Evolutionary conservation across 2,329 filamentous ascomycete species (phyloP).

Genomic region (Aspergillus ochraceoroseus): DNA sequence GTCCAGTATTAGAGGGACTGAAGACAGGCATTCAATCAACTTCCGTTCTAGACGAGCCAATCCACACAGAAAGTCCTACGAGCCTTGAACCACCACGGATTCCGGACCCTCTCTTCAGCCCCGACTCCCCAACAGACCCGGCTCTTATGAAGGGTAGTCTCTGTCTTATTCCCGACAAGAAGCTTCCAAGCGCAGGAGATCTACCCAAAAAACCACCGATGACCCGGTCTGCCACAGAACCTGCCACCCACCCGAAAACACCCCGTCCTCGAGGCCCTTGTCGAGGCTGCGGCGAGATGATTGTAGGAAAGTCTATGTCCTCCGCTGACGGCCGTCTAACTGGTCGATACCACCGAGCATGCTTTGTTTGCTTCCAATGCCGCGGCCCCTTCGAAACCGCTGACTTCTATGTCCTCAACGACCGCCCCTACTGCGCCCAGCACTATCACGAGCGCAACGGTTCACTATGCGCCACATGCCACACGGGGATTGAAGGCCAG

Average conservation of each 20-base stretch:
- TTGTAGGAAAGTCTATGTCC: slow-evolving; percentile 87
- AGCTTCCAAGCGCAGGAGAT: slow-evolving; percentile 9
- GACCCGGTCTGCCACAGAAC: slow-evolving; percentile 25
- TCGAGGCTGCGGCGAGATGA: slow-evolving; percentile 71
- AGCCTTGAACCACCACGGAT: slow-evolving; percentile 30
- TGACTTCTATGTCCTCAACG: slow-evolving; percentile 86
- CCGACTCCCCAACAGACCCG: slow-evolving; percentile 49
- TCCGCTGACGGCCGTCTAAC: slow-evolving; percentile 88
- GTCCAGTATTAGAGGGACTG: slow-evolving; percentile 54
- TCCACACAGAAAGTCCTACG: slow-evolving; percentile 29
- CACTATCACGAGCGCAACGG: slow-evolving; percentile 92
- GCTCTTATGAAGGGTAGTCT: slow-evolving; percentile 41
- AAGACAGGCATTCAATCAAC: slow-evolving; percentile 31
- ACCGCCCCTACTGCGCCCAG: slow-evolving; percentile 82
- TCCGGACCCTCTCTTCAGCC: slow-evolving; percentile 31
- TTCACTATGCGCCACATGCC: slow-evolving; percentile 75
- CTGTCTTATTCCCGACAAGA: slow-evolving; percentile 31
- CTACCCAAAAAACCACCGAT: slow-evolving; percentile 13
- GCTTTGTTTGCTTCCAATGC: slow-evolving; percentile 88
- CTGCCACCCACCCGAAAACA: slow-evolving; percentile 39
- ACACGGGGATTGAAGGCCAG: slow-evolving; percentile 83
- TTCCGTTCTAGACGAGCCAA: slow-evolving; percentile 31
- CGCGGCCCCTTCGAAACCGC: slow-evolving; percentile 73
- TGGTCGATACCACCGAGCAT: slow-evolving; percentile 89
- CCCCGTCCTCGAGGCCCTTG: slow-evolving; percentile 65